Evolutionary conservation across 495 filamentous ascomycete genomes (phyloP).

Genomic region (Cairneyella variabilis): DNA sequence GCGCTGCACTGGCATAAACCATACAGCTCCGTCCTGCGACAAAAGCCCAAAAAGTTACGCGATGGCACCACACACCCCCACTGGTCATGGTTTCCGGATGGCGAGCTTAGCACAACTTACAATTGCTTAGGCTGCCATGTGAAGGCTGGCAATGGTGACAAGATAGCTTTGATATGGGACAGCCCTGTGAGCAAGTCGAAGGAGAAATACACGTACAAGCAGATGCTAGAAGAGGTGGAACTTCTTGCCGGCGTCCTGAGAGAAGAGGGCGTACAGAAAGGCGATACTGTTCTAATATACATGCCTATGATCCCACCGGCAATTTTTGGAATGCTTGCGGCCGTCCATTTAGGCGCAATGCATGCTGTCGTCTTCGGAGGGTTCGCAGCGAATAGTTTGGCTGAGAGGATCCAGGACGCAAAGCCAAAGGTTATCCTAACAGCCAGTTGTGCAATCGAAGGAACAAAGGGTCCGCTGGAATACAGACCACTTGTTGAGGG

Average conservation of each 20-base stretch:
- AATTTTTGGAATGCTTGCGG: slow-evolving; percentile 79
- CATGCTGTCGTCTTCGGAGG: slow-evolving; percentile 93
- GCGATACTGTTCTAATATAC: slow-evolving; percentile 87
- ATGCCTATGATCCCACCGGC: slow-evolving; percentile 97
- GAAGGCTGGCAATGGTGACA: slow-evolving; percentile 64
- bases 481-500: slow-evolving; percentile 71
- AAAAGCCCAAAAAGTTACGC: slow-evolving; percentile 37
- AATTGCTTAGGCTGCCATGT: slow-evolving; percentile 95
- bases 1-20: slow-evolving; percentile 77
- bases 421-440: slow-evolving; percentile 74
- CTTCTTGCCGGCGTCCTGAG: slow-evolving; percentile 75
- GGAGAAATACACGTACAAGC: slow-evolving; percentile 64
- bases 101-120: slow-evolving; percentile 83
- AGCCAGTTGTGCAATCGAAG: slow-evolving; percentile 89
- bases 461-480: slow-evolving; percentile 64
- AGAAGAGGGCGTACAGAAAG: slow-evolving; percentile 78
- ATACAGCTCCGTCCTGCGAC: slow-evolving; percentile 45
- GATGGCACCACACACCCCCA: slow-evolving; percentile 41
- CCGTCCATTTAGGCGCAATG: slow-evolving; percentile 77
- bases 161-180: slow-evolving; percentile 80
- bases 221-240: slow-evolving; percentile 80
- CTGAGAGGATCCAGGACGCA: slow-evolving; percentile 83
- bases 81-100: slow-evolving; percentile 88
- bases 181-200: slow-evolving; percentile 75
- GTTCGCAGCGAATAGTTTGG: slow-evolving; percentile 75